Evolutionary conservation across 805 yeast genomes (phyloP), one percentile per base, ranked within the genome.

Genomic region (Kuraishia ogatae): DNA sequence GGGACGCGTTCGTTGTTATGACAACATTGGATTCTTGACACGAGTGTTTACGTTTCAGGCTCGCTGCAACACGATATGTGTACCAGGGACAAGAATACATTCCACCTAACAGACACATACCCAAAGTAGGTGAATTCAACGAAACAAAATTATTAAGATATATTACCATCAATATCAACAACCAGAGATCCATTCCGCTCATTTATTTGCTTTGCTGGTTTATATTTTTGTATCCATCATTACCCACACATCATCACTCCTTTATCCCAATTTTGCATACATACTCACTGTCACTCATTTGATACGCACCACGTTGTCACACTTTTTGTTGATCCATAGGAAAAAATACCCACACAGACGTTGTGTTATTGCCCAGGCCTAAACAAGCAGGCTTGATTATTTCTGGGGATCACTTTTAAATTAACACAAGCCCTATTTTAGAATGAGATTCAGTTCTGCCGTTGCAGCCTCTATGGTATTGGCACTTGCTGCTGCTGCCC

Each of bases 401-500:
- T 15, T 15, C 43, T 35, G 43, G 43, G 15, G 43, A 35, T 35
- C 13, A 17, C n/a, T 35, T 15, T 20, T 21, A 28, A 51, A 24
- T 35, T 20, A 43, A 39, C 20, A 39, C 53, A 35, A 26, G 29
- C 29, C n/a, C n/a, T 15, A 19, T 51, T 20, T 15, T 35, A 35
- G 22, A 39, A 21, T 17, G 24, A 3, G 22, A 17, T 35, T 23
- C 49, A 24, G 26, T 35, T 22, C 29, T 51, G 49, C 28, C 21
- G 13, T 35, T 35, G 26, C 23, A 7, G 21, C 26, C 29, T 21
- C 26, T 24, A n/a, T 15, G 43, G 20, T 23, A 22, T 46, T 35
- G 43, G 29, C 66, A 50, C 50, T 66, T 19, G 57, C 70, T 22
- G 58, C 67, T 22, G 70, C 71, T 50, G 67, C 71, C 21, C 71